Percentiles rank a stretch among this genome's conserved stretches.
Conservation (phyloP, 495 filamentous ascomycete species). For the Oleoguttula mirabilis region DNA sequence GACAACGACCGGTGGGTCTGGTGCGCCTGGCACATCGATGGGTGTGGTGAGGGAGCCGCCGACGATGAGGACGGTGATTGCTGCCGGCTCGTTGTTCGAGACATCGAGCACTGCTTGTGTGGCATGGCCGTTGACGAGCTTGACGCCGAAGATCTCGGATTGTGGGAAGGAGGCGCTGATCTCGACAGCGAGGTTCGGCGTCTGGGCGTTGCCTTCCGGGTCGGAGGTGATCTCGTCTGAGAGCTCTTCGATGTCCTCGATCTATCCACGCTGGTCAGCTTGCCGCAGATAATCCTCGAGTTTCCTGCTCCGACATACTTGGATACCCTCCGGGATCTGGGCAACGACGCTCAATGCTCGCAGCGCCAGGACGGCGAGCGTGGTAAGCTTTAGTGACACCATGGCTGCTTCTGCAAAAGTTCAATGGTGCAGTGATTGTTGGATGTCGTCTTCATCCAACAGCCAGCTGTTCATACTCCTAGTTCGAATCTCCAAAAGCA, state of each 20-base stretch:
- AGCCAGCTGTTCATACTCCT: too few species aligned
- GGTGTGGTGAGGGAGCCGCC: constrained; percentile 61
- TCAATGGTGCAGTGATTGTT: too few species aligned
- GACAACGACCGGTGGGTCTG: constrained; percentile 44
- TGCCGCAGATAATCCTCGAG: constrained; percentile 26
- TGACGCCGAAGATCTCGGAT: constrained; percentile 85
- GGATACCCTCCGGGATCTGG: not conserved
- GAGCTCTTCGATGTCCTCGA: constrained; percentile 38
- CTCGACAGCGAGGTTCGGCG: constrained; percentile 56
- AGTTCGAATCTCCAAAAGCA: too few species aligned
- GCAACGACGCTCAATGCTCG: constrained; percentile 43
- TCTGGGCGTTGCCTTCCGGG: constrained; percentile 19
- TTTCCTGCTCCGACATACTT: not conserved
- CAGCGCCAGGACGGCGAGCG: constrained; percentile 57
- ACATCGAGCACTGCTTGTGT: constrained; percentile 72
- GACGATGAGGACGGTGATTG: constrained; percentile 64
- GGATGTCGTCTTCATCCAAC: too few species aligned
- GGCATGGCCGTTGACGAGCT: constrained; percentile 86
- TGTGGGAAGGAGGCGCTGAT: constrained; percentile 71
- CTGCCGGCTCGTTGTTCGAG: constrained; percentile 67
- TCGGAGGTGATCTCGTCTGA: constrained; percentile 27
- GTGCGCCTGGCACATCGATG: constrained; percentile 32
- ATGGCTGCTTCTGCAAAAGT: constrained; percentile 31
- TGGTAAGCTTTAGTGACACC: constrained; percentile 60
- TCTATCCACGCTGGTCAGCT: constrained; percentile 15